phyloP scores from a whole-genome alignment of 331 rosid species.

The Saraca asoca region DNA sequence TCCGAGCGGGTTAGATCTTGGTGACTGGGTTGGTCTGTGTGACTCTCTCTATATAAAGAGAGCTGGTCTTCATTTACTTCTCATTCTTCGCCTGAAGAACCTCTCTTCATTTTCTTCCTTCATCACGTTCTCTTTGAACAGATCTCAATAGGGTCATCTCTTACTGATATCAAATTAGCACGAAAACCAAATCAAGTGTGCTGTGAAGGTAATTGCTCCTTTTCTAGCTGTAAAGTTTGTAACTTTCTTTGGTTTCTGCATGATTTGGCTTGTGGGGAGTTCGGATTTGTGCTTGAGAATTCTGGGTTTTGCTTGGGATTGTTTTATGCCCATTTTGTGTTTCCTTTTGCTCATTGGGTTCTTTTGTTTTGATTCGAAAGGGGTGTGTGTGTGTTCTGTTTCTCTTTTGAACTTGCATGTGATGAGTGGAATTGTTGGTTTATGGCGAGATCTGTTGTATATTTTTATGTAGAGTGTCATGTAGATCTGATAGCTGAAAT shows the following conservation, averaged over 20 bases:
- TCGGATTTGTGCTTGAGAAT: not conserved
- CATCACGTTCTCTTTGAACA: slow-evolving; percentile 13
- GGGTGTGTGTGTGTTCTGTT: not conserved
- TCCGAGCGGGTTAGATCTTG: slow-evolving; percentile 28
- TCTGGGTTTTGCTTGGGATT: not conserved
- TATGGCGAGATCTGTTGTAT: slow-evolving; percentile 30
- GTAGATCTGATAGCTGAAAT: slow-evolving; percentile 42
- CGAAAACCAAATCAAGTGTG: not conserved
- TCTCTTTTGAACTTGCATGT: not conserved
- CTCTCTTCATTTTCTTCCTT: not conserved
- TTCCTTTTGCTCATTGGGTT: not conserved
- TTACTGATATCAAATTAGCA: not conserved
- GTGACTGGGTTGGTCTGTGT: not conserved
- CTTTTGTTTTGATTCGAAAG: not conserved
- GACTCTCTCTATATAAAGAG: not conserved
- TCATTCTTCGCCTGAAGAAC: slow-evolving; percentile 19
- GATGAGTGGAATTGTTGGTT: not conserved
- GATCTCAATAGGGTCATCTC: slow-evolving; percentile 20
- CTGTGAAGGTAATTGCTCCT: slow-evolving; percentile 29
- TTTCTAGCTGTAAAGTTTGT: not conserved
- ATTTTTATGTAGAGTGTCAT: not conserved
- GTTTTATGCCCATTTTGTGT: not conserved
- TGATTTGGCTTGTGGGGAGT: not conserved
- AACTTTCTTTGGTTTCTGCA: not conserved
- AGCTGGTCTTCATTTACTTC: slow-evolving; percentile 26